Base-by-base conservation (phyloP, 2,329 filamentous ascomycete genomes). In the Knoxdaviesia proteae region DNA sequence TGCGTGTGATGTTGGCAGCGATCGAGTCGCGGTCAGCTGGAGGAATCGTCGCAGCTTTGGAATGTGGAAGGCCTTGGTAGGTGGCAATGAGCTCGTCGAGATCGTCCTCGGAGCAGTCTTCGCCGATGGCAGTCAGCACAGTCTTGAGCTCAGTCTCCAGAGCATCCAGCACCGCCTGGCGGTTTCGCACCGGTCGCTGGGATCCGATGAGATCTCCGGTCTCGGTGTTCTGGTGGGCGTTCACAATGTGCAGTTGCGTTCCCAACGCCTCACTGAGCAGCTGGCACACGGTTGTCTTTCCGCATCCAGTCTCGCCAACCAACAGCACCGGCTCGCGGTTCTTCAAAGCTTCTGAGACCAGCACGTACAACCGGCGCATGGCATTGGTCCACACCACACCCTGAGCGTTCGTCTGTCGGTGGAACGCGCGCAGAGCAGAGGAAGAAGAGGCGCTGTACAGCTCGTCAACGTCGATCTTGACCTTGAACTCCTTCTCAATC, bases 211-310 rank as follows among this genome's bases (percentile, higher is more conserved):
- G 67, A 58, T 99, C 90, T 10, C 90, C 88, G 0, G 92, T 96
- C 57, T 99, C 92, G 0, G 90, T 87, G 49, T 98, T 99, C 51
- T 96, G 88, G 58, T 99, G 92, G 3, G 92, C 90, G 55, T 98
- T 99, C 53, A 98, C 80, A 50, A 88, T 90, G 50, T 87, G 77
- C 36, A 99, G 64, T 48, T 82, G 66, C 52, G 80, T 84, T 10
- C 68, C 65, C 47, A 84, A 69, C 4, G 83, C 80, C 53, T 93
- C 80, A 3, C 90, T 86, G 42, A 96, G 69, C 54, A 94, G 71
- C 56, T 99, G 90, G 50, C 84, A 92, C 6, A 98, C 82, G 2
- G 88, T 94, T 0, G 90, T 99, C 62, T 99, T 99, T 47, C 92
- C 90, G 53, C 88, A 96, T 5, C 90, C 90, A 11, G 90, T 99